A percentile compares a stretch with the other conserved stretches of the same genome.
These are phyloP conservation scores for Acacia pycnantha DNA, from an alignment of 331 rosid species.

Conservation along the genomic window DNA sequence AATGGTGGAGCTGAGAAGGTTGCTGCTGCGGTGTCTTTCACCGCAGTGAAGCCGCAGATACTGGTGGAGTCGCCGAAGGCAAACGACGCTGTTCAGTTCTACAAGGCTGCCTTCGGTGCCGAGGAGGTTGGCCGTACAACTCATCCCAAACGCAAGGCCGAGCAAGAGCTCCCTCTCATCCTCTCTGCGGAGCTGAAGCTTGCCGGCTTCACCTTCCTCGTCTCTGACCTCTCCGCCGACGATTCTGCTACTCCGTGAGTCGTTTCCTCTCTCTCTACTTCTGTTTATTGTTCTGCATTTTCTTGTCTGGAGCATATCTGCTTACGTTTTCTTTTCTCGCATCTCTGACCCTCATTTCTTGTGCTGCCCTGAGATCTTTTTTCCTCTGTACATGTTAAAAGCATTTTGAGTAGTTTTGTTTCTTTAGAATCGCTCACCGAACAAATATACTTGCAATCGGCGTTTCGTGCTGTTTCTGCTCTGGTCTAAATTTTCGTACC, in stretches of 20 bases:
- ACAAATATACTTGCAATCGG: background rate
- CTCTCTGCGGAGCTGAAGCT: slow-evolving; percentile 62
- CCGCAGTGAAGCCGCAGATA: slow-evolving; percentile 51
- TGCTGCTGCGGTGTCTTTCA: slow-evolving; percentile 21
- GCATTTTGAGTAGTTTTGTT: no score
- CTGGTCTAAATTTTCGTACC: background rate
- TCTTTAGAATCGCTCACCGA: background rate
- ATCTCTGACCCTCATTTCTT: background rate
- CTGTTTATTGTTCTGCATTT: background rate
- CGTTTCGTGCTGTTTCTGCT: background rate
- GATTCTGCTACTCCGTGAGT: slow-evolving; percentile 50
- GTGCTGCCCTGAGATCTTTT: background rate
- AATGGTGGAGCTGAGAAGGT: slow-evolving; percentile 55
- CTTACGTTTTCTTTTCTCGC: background rate
- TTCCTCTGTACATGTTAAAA: background rate
- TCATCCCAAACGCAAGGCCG: slow-evolving; percentile 84
- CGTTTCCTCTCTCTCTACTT: no score
- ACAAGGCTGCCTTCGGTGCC: slow-evolving; percentile 74
- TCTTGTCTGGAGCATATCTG: background rate
- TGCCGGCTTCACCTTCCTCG: slow-evolving; percentile 46
- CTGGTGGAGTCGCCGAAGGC: slow-evolving; percentile 73
- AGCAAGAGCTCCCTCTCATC: slow-evolving; percentile 66
- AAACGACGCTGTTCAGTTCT: slow-evolving; percentile 73
- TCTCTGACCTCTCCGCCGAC: slow-evolving; percentile 44
- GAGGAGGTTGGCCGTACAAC: slow-evolving; percentile 57